Conservation (phyloP, 2,329 filamentous ascomycete genomes). For the Scolecobasidium constrictum region DNA sequence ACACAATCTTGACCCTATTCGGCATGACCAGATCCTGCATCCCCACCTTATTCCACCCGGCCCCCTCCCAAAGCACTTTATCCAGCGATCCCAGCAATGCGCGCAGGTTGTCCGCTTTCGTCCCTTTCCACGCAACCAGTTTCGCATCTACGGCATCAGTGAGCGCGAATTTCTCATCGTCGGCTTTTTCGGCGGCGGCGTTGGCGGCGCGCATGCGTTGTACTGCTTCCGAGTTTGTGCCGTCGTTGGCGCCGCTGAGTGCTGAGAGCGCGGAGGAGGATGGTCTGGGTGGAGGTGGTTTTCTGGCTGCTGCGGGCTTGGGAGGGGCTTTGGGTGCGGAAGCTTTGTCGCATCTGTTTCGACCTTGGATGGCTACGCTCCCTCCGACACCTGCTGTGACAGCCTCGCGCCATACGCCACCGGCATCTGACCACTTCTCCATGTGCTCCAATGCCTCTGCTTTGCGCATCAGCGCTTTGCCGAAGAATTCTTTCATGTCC, state of each 20-base stretch:
- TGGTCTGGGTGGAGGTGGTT: slow-evolving; percentile 23
- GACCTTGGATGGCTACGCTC: slow-evolving; percentile 68
- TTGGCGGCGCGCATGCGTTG: slow-evolving; percentile 74
- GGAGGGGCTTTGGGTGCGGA: slow-evolving; percentile 26
- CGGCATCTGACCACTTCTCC: slow-evolving; percentile 85
- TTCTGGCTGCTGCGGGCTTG: slow-evolving; percentile 34
- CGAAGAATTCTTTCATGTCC: slow-evolving; percentile 86
- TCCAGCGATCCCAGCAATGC: slow-evolving; percentile 82
- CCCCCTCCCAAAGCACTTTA: slow-evolving; percentile 78
- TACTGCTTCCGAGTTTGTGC: slow-evolving; percentile 62
- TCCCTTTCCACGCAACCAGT: slow-evolving; percentile 72
- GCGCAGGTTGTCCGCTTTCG: slow-evolving; percentile 85
- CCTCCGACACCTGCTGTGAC: slow-evolving; percentile 84
- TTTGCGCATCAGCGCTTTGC: slow-evolving; percentile 87
- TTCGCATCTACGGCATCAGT: slow-evolving; percentile 74
- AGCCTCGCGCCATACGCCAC: slow-evolving; percentile 66
- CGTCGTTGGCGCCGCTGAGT: slow-evolving; percentile 26
- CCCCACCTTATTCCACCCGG: slow-evolving; percentile 94
- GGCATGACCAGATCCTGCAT: slow-evolving; percentile 88
- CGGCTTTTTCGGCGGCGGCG: slow-evolving; percentile 69
- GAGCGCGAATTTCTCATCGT: slow-evolving; percentile 87
- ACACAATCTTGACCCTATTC: slow-evolving; percentile 91
- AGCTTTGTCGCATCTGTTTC: slow-evolving; percentile 82
- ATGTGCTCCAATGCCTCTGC: slow-evolving; percentile 92
- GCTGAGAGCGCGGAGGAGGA: slow-evolving; percentile 31